These are phyloP conservation scores for Colletotrichum lini DNA, from an alignment of 2,329 filamentous ascomycete species.

Conservation along the genomic window DNA sequence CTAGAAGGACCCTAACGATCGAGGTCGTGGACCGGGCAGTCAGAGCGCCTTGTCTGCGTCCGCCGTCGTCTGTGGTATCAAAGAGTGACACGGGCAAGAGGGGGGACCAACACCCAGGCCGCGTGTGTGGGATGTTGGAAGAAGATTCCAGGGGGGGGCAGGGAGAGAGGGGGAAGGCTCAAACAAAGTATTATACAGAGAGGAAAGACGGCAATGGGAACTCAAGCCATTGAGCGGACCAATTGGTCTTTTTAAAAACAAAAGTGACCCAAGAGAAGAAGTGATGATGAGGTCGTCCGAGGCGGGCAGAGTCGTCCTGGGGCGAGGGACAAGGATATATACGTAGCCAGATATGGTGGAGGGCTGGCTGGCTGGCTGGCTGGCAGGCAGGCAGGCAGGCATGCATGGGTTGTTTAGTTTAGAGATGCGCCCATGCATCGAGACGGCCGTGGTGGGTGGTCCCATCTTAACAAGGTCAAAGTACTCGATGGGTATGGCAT, in stretches of 20 bases:
- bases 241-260: slow-evolving; percentile 51
- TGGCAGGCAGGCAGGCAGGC: slow-evolving; percentile 32
- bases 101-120: slow-evolving; percentile 41
- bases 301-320: slow-evolving; percentile 49
- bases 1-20: slow-evolving; percentile 39
- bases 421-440: slow-evolving; percentile 43
- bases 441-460: slow-evolving; percentile 36
- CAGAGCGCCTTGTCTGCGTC: slow-evolving; percentile 36
- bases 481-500: slow-evolving; percentile 31
- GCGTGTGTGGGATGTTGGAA: slow-evolving; percentile 41
- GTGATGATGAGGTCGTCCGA: slow-evolving; percentile 42
- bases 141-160: slow-evolving; percentile 31
- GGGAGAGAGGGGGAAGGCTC: slow-evolving; percentile 42
- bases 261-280: slow-evolving; percentile 50
- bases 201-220: slow-evolving; percentile 39
- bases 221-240: slow-evolving; percentile 57
- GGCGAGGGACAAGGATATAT: slow-evolving; percentile 64
- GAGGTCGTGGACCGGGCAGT: slow-evolving; percentile 27
- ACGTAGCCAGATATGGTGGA: slow-evolving; percentile 49
- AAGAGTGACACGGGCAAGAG: slow-evolving; percentile 41
- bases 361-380: slow-evolving; percentile 30
- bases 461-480: slow-evolving; percentile 37
- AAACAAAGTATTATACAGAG: slow-evolving; percentile 50
- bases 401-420: slow-evolving; percentile 32
- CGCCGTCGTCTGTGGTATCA: slow-evolving; percentile 33